phyloP scores from a whole-genome alignment of 176 grass and related monocot species.

The Carex cristatella region DNA sequence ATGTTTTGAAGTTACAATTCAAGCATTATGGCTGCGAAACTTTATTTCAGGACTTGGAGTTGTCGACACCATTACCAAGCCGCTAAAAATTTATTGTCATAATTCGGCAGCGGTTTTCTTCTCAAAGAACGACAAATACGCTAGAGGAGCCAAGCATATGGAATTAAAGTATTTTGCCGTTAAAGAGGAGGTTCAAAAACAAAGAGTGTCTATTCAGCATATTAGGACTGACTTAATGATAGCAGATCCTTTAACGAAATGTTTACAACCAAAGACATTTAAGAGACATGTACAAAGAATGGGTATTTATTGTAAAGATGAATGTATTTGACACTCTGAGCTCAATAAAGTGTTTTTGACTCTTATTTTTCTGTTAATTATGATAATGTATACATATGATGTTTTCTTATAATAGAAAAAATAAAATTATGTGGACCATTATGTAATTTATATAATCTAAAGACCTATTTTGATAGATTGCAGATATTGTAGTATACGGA shows the following conservation, averaged over 20 bases:
- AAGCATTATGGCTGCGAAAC: constrained; percentile 9
- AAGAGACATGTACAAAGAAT: background rate
- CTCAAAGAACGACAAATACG: background rate
- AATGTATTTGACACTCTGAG: background rate
- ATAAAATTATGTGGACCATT: too few relatives aligned
- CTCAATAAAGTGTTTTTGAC: background rate
- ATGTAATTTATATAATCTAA: too few relatives aligned
- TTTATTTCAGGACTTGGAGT: background rate
- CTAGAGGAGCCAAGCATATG: background rate
- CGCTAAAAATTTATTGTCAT: background rate
- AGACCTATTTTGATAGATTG: too few relatives aligned
- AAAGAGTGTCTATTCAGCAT: background rate
- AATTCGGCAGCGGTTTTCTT: background rate
- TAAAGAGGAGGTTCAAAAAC: background rate
- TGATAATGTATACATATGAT: too few relatives aligned
- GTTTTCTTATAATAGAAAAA: too few relatives aligned
- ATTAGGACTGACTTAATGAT: background rate
- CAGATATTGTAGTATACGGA: too few relatives aligned
- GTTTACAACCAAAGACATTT: background rate
- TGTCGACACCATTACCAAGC: background rate
- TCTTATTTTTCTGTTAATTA: too few relatives aligned
- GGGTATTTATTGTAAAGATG: background rate
- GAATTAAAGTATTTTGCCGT: constrained; percentile 7
- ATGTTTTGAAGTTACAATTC: constrained; percentile 7
- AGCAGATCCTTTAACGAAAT: background rate